These are phyloP conservation scores for Chaetomium globosum DNA, from an alignment of 2,329 filamentous ascomycete species.

Conservation along the genomic window DNA sequence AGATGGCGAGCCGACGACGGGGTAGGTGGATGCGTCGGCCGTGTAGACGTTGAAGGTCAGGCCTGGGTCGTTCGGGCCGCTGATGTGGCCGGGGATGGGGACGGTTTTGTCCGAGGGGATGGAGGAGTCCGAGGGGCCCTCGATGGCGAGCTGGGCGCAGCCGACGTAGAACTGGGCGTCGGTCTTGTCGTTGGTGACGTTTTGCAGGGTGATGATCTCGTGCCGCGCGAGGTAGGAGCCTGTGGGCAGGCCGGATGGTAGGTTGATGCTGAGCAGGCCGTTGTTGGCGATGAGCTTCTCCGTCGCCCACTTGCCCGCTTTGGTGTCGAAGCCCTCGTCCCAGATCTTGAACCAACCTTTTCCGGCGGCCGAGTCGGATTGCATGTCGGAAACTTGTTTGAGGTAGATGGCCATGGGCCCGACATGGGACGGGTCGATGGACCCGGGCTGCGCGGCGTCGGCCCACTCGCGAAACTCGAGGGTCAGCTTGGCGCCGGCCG, in stretches of 20 bases:
- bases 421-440: slow-evolving; percentile 30
- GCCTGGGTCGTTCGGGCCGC: slow-evolving; percentile 51
- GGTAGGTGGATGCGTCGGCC: slow-evolving; percentile 53
- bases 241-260: slow-evolving; percentile 62
- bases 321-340: slow-evolving; percentile 65
- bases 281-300: slow-evolving; percentile 67
- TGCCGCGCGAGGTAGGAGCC: slow-evolving; percentile 73
- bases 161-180: slow-evolving; percentile 74
- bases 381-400: slow-evolving; percentile 66
- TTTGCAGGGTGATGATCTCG: slow-evolving; percentile 70
- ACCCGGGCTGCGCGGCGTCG: slow-evolving; percentile 51
- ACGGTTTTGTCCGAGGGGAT: slow-evolving; percentile 56
- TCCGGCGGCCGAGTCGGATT: slow-evolving; percentile 56
- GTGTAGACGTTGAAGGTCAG: slow-evolving; percentile 68
- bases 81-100: slow-evolving; percentile 68
- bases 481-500: slow-evolving; percentile 59
- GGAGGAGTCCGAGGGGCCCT: slow-evolving; percentile 46
- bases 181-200: slow-evolving; percentile 51
- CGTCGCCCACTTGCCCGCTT: slow-evolving; percentile 66
- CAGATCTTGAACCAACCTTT: slow-evolving; percentile 78
- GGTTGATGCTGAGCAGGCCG: slow-evolving; percentile 63
- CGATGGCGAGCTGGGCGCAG: slow-evolving; percentile 70
- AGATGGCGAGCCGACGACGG: slow-evolving; percentile 60
- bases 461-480: slow-evolving; percentile 69
- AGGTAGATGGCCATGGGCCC: slow-evolving; percentile 71